Percentiles rank a stretch among this genome's conserved stretches.
These are phyloP conservation scores for Calonectria hongkongensis DNA, from an alignment of 2,329 filamentous ascomycete genomes.

Conservation along the genomic window DNA sequence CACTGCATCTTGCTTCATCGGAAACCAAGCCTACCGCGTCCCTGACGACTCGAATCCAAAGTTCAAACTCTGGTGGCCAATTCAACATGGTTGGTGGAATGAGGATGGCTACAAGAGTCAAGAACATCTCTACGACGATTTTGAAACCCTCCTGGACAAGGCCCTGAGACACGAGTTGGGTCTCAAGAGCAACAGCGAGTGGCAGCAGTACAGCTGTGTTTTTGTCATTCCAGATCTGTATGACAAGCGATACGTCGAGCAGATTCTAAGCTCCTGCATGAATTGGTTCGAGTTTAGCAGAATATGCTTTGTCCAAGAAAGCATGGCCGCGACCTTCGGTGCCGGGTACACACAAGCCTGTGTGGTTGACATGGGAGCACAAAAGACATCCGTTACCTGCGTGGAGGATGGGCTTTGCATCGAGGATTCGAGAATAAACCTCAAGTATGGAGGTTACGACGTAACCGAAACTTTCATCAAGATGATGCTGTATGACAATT, in stretches of 20 bases:
- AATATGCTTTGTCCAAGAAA: constrained; percentile 97
- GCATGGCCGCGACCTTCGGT: constrained; percentile 94
- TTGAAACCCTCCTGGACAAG: constrained; percentile 90
- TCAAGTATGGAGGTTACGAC: constrained; percentile 95
- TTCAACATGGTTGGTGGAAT: constrained; percentile 90
- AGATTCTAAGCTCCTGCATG: constrained; percentile 89
- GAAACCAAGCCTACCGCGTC: constrained; percentile 87
- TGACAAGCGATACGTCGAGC: constrained; percentile 93
- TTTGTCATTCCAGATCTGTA: constrained; percentile 98
- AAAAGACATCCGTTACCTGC: constrained; percentile 97
- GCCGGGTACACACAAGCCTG: constrained; percentile 96
- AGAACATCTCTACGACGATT: constrained; percentile 88
- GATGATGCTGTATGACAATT: constrained; percentile 98
- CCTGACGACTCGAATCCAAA: constrained; percentile 92
- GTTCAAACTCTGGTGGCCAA: constrained; percentile 95
- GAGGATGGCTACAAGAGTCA: constrained; percentile 90
- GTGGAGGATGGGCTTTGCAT: constrained; percentile 97
- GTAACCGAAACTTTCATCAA: constrained; percentile 96
- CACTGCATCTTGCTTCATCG: constrained; percentile 81
- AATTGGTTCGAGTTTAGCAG: constrained; percentile 92
- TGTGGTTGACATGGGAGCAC: constrained; percentile 95
- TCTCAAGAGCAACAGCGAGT: constrained; percentile 84
- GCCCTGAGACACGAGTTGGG: constrained; percentile 91
- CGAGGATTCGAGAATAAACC: constrained; percentile 94
- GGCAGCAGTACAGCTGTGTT: constrained; percentile 95